These are phyloP conservation scores for Pterocarpus santalinus DNA, from an alignment of 306 rosid genomes.

Conservation along the genomic window DNA sequence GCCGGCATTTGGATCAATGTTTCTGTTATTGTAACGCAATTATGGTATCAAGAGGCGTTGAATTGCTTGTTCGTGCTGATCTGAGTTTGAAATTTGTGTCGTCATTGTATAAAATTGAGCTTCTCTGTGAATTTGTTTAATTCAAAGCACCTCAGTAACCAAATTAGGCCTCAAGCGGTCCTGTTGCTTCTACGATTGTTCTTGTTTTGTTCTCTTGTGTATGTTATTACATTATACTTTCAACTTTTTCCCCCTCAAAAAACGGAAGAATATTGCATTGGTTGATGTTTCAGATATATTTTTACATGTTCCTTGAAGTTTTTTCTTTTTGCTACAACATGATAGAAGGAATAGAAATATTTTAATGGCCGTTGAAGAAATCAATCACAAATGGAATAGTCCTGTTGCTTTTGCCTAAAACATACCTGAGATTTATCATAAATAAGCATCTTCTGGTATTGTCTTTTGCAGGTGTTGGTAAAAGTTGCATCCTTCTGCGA, in stretches of 20 bases:
- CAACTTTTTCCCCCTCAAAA: background rate
- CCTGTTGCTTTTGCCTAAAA: background rate
- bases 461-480: constrained; percentile 83
- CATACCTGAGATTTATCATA: constrained; percentile 12
- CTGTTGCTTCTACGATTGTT: constrained; percentile 9
- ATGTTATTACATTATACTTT: background rate
- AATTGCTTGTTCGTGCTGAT: constrained; percentile 18
- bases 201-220: constrained; percentile 16
- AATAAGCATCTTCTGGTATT: constrained; percentile 14
- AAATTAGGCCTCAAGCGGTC: constrained; percentile 24
- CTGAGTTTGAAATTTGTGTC: constrained; percentile 19
- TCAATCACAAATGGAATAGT: background rate
- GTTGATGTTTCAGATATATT: background rate
- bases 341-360: background rate
- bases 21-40: constrained; percentile 6
- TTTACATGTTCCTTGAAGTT: background rate
- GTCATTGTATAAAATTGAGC: background rate
- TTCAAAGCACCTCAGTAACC: constrained; percentile 9
- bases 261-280: background rate
- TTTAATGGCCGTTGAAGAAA: background rate
- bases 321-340: background rate
- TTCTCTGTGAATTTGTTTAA: constrained; percentile 33
- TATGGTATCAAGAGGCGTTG: constrained; percentile 12
- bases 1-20: constrained; percentile 12
- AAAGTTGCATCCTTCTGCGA: constrained; percentile 97